Base-by-base conservation (phyloP, 768 basidiomycete genomes). In the Lenzites betulinus region DNA sequence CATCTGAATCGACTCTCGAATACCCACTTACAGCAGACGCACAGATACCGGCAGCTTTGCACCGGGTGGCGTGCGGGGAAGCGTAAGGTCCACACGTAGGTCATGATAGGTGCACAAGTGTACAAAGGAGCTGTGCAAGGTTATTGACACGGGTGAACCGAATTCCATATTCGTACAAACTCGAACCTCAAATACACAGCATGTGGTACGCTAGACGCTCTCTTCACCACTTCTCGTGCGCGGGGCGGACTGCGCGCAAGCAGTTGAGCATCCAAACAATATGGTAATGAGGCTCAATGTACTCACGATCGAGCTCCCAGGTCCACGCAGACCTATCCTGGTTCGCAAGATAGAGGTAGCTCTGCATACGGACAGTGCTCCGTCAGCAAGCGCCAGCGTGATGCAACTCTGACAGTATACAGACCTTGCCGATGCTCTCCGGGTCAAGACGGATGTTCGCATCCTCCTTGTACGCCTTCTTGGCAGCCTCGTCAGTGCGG, bases 221-320 rank as follows among this genome's bases (percentile, higher is more conserved):
- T 39, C 22, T 55, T 79, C 60, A 82, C 81, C 81, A 82, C 67
- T 77, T 81, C 70, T 82, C 81, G 49, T 81, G 81, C 20, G 81
- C 81, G 47, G 81, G 79, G 44, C 81, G 81, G 16, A 82, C 80
- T 81, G 47, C 1, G 2, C 52, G 38, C 30, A 33, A 4, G 28
- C 11, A 13, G 7, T 4, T 47, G 8, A 47, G 22, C 22, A 9
- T 25, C 20, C 16, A 11, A 6, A 25, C 3, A 2, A 47, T 15
- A 8, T 5, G 4, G 6, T 33, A 33, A 4, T 4, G 30, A 33
- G n/a, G n/a, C n/a, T n/a, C 11, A 33, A 11, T 28, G 75, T 22
- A 46, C 88, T 76, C 67, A 90, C 89, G 76, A 63, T 92, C 90
- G 28, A 92, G 77, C 69, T 92, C 90, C 88, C 89, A 92, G 9